Conservation (phyloP, 1,284 basidiomycete genomes). For the Singerocomus rubriflavus region DNA sequence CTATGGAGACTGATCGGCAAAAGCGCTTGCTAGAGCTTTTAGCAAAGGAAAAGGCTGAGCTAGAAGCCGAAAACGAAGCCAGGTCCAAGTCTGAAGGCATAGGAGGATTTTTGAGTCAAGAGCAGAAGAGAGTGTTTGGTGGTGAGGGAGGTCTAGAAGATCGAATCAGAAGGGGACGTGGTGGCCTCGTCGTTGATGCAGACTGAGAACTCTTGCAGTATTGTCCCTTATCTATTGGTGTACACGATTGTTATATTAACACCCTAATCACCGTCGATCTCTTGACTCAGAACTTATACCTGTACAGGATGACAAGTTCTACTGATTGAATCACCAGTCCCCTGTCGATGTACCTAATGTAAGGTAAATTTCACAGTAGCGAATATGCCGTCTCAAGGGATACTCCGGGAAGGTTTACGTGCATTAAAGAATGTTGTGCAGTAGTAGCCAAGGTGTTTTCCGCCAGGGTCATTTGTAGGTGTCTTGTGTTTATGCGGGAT, state of each 20-base stretch:
- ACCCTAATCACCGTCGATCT: conserved; percentile 1
- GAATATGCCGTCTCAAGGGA: neutral
- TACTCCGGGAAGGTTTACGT: neutral
- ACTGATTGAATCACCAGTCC: neutral
- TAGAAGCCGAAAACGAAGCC: conserved; percentile 59
- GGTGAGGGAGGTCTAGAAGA: conserved; percentile 75
- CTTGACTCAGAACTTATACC: neutral
- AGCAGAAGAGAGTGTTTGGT: conserved; percentile 77
- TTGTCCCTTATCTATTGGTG: conserved; percentile 1
- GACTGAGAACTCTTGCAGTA: conserved; percentile 36
- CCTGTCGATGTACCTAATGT: neutral
- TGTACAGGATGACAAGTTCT: neutral
- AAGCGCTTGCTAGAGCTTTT: conserved; percentile 60
- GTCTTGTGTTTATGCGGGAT: conserved; percentile 1
- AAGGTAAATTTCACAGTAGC: neutral
- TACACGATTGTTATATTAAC: conserved; percentile 11
- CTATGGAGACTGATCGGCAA: conserved; percentile 64
- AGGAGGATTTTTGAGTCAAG: conserved; percentile 67
- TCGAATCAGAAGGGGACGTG: conserved; percentile 63
- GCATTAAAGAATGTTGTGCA: neutral
- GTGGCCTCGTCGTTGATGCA: conserved; percentile 57
- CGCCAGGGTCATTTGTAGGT: neutral
- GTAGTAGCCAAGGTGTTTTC: neutral
- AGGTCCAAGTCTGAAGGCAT: conserved; percentile 67
- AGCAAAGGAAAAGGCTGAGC: conserved; percentile 70